A percentile compares a stretch with the other conserved stretches of the same genome.
Evolutionary conservation across 495 filamentous ascomycete genomes (phyloP).

Genomic region (Lichenothelia convexa): DNA sequence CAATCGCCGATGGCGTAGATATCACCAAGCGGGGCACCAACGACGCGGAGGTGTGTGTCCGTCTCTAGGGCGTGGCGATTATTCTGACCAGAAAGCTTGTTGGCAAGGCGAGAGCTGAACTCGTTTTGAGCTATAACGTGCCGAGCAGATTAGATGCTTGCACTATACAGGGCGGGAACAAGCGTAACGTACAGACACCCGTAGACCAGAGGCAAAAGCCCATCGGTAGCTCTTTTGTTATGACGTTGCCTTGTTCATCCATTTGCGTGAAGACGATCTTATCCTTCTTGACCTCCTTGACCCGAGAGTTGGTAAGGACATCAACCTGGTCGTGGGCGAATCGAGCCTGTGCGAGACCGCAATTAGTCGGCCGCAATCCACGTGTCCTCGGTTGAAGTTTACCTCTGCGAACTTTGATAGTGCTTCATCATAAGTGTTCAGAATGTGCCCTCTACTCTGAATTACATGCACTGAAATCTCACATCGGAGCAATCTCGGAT

Average conservation of each 20-base stretch:
- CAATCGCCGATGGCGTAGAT: constrained; percentile 98
- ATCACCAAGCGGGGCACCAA: constrained; percentile 80
- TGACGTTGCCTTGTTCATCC: constrained; percentile 44
- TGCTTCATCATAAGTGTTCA: constrained; percentile 96
- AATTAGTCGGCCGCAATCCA: constrained; percentile 1
- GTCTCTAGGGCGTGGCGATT: constrained; percentile 91
- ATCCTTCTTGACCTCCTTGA: constrained; percentile 70
- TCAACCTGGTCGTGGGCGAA: constrained; percentile 84
- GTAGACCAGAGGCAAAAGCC: constrained; percentile 98
- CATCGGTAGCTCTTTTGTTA: constrained; percentile 87
- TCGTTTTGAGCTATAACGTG: constrained; percentile 63
- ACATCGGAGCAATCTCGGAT: constrained; percentile 78
- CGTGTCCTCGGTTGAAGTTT: constrained; percentile 4
- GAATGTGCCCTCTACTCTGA: constrained; percentile 79
- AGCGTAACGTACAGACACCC: constrained; percentile 43
- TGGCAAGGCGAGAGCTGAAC: constrained; percentile 54
- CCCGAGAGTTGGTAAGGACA: constrained; percentile 76
- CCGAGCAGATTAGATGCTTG: background rate
- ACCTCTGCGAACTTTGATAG: constrained; percentile 82
- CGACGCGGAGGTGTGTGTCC: constrained; percentile 80
- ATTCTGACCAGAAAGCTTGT: constrained; percentile 50
- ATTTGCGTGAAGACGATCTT: constrained; percentile 78
- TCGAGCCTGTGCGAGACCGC: constrained; percentile 26
- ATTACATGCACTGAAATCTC: constrained; percentile 97
- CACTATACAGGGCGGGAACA: background rate